Evolutionary conservation across 441 rosid species (phyloP), one percentile per base, ranked within the genome.

Genomic region (Aleurites moluccanus): DNA sequence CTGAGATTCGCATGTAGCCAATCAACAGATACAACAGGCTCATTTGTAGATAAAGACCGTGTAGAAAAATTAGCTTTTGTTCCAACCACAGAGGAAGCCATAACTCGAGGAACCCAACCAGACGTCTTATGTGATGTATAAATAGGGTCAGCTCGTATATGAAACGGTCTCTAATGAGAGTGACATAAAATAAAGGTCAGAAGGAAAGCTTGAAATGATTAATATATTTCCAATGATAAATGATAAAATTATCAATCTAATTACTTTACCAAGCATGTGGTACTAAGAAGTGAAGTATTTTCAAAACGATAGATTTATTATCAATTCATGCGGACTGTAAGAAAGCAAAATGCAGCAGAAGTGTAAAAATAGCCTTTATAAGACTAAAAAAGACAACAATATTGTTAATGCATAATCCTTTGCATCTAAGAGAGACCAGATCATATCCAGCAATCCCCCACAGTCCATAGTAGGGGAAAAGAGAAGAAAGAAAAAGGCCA

Each of bases 1-100:
- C 76, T 81, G 53, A 90, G 94, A 82, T 93, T 92, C 15, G 94
- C 71, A 69, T 91, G 89, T 68, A 96, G 97, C 99, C 99, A 92
- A 83, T 92, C 97, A 70, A 86, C 97, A 63, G 97, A 93, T 75
- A 92, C 91, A 75, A 91, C 91, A 35, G 98, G 92, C 52, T 89
- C 94, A 64, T 67, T 82, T 56, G 86, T 78, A 64, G 92, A 78
- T 65, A 79, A 42, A 21, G 91, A 81, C 23, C 82, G 82, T 23
- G 88, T 85, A 0, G 89, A 88, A 75, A 79, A 89, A 73, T 70
- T 72, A 44, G 70, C 80, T 75, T 78, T 85, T 20, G 81, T 50
- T 13, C 78, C 86, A 71, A 66, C 64, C 56, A 76, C 68, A 13
- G 84, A 77, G 75, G 85, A 89, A 81, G 91, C 93, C 94, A 90